Evolutionary conservation across 495 filamentous ascomycete genomes (phyloP).

Genomic region (Neurospora tetrasperma): DNA sequence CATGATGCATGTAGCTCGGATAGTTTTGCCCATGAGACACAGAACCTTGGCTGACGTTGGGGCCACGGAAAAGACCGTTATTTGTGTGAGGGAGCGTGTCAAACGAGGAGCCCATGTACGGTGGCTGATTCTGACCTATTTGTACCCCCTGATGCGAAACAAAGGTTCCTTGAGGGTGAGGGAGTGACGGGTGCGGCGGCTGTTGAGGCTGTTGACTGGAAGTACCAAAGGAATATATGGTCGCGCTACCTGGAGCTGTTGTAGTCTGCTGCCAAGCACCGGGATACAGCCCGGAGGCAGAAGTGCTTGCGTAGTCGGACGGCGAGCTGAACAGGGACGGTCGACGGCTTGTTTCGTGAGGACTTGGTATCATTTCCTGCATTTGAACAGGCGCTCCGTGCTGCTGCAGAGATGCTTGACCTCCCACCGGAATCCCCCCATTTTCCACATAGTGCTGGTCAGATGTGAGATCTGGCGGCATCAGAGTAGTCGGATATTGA

Average conservation of each 20-base stretch:
- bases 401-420: conserved; percentile 15
- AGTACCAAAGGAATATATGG: conserved; percentile 20
- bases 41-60: conserved; percentile 4
- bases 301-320: conserved; percentile 24
- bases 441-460: conserved; percentile 29
- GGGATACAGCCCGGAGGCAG: conserved; percentile 22
- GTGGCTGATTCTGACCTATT: conserved; percentile 11
- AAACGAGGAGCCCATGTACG: conserved; percentile 17
- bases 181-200: conserved; percentile 2
- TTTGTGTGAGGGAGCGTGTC: conserved; percentile 20
- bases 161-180: conserved; percentile 13
- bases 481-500: conserved; percentile 17
- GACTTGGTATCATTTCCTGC: conserved; percentile 26
- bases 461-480: conserved; percentile 19
- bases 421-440: conserved; percentile 9
- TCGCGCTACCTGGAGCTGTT: conserved; percentile 16
- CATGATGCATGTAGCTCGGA: conserved; percentile 3
- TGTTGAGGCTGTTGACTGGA: conserved; percentile 12
- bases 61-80: conserved; percentile 13
- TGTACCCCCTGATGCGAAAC: conserved; percentile 18
- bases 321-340: conserved; percentile 25
- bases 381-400: conserved; percentile 17
- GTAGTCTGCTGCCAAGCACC: conserved; percentile 20
- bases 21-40: conserved; percentile 7
- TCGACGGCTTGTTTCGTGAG: conserved; percentile 26